A percentile compares a stretch with the other conserved stretches of the same genome.
Evolutionary conservation across 2,329 filamentous ascomycete species (phyloP).

Genomic region (Hypoxylon sp.): DNA sequence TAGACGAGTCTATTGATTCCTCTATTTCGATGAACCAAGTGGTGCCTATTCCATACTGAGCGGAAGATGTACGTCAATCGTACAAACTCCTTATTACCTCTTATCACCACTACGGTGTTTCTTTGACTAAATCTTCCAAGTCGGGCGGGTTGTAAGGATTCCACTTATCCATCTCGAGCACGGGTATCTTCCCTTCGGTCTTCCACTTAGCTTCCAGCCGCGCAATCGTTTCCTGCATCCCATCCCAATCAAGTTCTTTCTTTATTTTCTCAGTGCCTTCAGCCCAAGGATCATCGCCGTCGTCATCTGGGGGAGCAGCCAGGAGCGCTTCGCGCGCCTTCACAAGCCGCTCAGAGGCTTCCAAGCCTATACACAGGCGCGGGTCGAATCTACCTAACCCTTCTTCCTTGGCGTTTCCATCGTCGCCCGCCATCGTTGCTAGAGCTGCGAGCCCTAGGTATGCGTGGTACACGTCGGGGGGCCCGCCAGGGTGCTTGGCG

Average conservation of each 20-base stretch:
- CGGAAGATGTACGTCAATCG: neutral
- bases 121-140: slow-evolving; percentile 11
- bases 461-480: slow-evolving; percentile 87
- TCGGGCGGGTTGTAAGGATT: slow-evolving; percentile 31
- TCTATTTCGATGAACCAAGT: neutral
- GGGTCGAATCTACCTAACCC: slow-evolving; percentile 81
- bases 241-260: slow-evolving; percentile 34
- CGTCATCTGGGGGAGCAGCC: slow-evolving; percentile 5
- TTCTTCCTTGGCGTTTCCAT: slow-evolving; percentile 64
- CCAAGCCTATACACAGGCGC: slow-evolving; percentile 79
- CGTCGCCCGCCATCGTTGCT: slow-evolving; percentile 69
- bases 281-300: slow-evolving; percentile 28
- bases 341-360: slow-evolving; percentile 67
- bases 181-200: slow-evolving; percentile 38
- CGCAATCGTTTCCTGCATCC: slow-evolving; percentile 12
- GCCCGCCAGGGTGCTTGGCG: slow-evolving; percentile 77
- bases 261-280: slow-evolving; percentile 30
- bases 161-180: slow-evolving; percentile 39
- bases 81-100: neutral
- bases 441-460: slow-evolving; percentile 89
- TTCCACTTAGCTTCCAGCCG: slow-evolving; percentile 31
- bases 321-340: slow-evolving; percentile 57
- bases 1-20: neutral
- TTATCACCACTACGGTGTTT: neutral
- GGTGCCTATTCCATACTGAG: neutral